Evolutionary conservation across 257 asterid genomes (phyloP).

Genomic region (Solanum habrochaites): DNA sequence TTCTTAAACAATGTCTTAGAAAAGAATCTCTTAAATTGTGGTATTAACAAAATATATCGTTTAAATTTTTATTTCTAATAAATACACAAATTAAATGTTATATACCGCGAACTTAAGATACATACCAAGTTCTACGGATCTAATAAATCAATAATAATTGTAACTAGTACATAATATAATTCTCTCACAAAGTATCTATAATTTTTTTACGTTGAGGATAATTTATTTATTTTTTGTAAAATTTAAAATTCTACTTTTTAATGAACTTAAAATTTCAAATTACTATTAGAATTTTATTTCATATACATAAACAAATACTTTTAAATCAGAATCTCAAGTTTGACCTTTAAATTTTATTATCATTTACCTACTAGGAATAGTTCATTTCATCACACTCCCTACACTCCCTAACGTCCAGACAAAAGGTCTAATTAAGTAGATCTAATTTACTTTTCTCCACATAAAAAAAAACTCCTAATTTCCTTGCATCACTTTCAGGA

Average conservation of each 20-base stretch:
- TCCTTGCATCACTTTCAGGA: neutral
- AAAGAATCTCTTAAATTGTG: neutral
- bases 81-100: too few relatives aligned
- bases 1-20: neutral
- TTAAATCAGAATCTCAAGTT: neutral
- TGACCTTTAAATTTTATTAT: neutral
- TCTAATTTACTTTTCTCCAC: neutral
- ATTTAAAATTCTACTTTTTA: too few relatives aligned
- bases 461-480: neutral
- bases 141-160: too few relatives aligned
- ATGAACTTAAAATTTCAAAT: neutral
- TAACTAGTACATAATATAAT: neutral
- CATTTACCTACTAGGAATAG: neutral
- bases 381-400: neutral
- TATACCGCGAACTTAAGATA: too few relatives aligned
- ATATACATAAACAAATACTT: neutral
- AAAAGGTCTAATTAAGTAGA: neutral
- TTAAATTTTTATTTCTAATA: neutral
- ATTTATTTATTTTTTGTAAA: too few relatives aligned
- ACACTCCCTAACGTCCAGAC: neutral
- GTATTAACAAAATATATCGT: too few relatives aligned
- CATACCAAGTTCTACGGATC: neutral
- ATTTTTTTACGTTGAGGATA: neutral
- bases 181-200: neutral
- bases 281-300: neutral